Evolutionary conservation across 2,329 filamentous ascomycete species (phyloP), one percentile per base, ranked within the genome.

Genomic region (Pseudopithomyces maydicus): DNA sequence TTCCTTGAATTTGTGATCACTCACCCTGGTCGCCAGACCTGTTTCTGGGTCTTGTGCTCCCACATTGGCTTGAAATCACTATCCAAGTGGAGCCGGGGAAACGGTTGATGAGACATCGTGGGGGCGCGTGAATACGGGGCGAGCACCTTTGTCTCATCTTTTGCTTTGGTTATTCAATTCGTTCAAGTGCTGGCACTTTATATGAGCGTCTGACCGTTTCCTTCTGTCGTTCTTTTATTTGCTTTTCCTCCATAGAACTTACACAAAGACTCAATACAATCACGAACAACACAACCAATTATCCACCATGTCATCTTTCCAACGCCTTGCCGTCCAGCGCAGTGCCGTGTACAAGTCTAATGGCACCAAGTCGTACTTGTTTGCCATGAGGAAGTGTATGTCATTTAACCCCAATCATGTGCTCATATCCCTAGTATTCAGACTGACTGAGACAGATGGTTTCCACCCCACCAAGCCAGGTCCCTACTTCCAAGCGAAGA

Each of bases 391-490:
- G 22, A 66, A 59, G 43, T 67, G 59, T 65, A 51, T 6, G 48
- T 41, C 6, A 22, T 7, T 17, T 5, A 8, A 14, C 14, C 17
- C 17, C 20, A 20, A 17, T 20, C 6, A 4, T n/a, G 7, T 26
- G 22, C 14, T 20, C 15, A 14, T 6, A 4, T 36, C 39, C 14
- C 12, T 32, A 10, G 2, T 17, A n/a, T 20, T 15, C 14, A n/a
- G 11, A 22, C 11, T 6, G n/a, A 3, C n/a, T 6, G 8, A 19
- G 5, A 19, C 38, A 64, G 59, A 64, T 59, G 64, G 64, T 50
- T 67, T 68, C 55, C 52, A 68, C 17, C 59, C 64, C 39, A 68
- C 65, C n/a, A 68, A 67, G 46, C 62, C 65, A 5, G 64, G 65
- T 6, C 65, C 62, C 1, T 68, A 68, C 47, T 68, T 60, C 48